Percentiles rank a stretch among this genome's conserved stretches.
These are phyloP conservation scores for Trichomonascaceae sp. DNA, from an alignment of 1,139 yeast species.

Conservation along the genomic window DNA sequence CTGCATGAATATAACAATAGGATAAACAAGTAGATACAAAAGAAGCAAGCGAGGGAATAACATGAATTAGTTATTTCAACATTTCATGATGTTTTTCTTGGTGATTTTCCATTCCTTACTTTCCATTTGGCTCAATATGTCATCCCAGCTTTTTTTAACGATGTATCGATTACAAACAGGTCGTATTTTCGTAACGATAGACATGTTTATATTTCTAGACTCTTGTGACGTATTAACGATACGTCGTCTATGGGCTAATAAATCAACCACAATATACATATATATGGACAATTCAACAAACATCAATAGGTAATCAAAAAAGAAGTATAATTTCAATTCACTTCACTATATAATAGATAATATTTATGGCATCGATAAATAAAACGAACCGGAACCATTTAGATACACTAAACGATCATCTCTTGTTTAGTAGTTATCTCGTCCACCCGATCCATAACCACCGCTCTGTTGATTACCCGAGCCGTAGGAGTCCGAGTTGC, in stretches of 20 bases:
- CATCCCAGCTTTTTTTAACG: neutral
- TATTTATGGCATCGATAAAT: neutral
- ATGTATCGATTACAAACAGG: neutral
- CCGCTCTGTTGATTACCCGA: conserved; percentile 17
- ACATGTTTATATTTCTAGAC: too few species aligned
- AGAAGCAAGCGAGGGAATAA: neutral
- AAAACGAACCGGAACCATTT: neutral
- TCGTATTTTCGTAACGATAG: neutral
- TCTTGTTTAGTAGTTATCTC: conserved; percentile 10
- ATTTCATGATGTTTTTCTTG: neutral
- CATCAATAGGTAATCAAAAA: too few species aligned
- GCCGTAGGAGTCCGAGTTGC: conserved; percentile 18
- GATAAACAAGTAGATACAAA: too few species aligned
- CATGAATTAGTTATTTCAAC: neutral
- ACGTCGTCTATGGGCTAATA: neutral
- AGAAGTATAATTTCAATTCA: neutral
- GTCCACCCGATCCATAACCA: conserved; percentile 17
- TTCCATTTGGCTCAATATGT: neutral
- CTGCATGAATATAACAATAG: neutral
- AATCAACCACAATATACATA: too few species aligned
- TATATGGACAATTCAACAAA: too few species aligned
- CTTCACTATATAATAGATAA: neutral
- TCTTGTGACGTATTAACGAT: too few species aligned
- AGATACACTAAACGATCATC: neutral
- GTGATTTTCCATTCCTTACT: neutral